A percentile compares a stretch with the other conserved stretches of the same genome.
Conservation (phyloP, 108 stramenopile species). For the Pseudonitzschia multistriata region DNA sequence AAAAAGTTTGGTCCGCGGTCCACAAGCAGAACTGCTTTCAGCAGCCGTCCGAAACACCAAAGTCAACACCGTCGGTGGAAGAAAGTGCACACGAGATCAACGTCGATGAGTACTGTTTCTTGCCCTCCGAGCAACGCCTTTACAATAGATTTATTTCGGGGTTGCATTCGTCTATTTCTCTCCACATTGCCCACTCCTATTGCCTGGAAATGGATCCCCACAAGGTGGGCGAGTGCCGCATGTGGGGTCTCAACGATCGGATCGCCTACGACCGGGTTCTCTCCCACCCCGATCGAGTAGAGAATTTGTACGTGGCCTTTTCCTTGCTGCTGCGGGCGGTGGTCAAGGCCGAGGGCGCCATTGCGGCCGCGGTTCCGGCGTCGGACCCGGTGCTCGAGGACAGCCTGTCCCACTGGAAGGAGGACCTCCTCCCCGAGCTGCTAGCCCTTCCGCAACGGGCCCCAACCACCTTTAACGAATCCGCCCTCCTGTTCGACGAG, state of each 20-base stretch:
- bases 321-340: slow-evolving; percentile 6
- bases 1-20: slow-evolving; percentile 12
- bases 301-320: slow-evolving; percentile 16
- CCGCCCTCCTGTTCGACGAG: neutral
- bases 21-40: slow-evolving; percentile 11
- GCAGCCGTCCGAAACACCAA: neutral
- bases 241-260: slow-evolving; percentile 9
- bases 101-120: neutral
- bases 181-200: slow-evolving; percentile 21
- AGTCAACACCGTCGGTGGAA: neutral
- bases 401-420: neutral
- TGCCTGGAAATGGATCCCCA: slow-evolving; percentile 9
- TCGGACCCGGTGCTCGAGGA: neutral
- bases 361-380: slow-evolving; percentile 4
- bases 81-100: neutral
- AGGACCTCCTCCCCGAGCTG: neutral
- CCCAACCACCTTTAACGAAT: neutral
- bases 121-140: slow-evolving; percentile 7
- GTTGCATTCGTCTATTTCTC: slow-evolving; percentile 15
- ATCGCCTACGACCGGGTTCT: slow-evolving; percentile 12
- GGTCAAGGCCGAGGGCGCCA: neutral
- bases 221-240: neutral
- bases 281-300: slow-evolving; percentile 4
- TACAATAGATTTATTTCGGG: slow-evolving; percentile 19
- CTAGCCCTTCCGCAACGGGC: neutral